A percentile compares a stretch with the other conserved stretches of the same genome.
phyloP scores from a whole-genome alignment of 2,329 filamentous ascomycete genomes.

The Parasarocladium wereldwijsianum region DNA sequence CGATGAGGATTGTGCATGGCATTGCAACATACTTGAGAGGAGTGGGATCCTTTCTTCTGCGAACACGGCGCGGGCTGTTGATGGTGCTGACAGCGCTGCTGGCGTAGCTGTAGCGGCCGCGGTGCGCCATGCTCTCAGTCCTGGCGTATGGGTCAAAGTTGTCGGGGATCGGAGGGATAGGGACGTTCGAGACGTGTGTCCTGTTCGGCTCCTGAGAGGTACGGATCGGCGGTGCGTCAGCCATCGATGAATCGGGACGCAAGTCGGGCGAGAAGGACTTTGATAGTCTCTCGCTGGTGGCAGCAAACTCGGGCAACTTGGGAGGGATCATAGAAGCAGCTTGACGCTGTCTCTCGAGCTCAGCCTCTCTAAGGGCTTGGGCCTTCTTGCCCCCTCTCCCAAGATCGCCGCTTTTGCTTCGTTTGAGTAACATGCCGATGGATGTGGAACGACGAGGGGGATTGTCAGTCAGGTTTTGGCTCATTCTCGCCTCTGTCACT shows the following conservation, averaged over 20 bases:
- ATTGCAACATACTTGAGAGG: constrained; percentile 84
- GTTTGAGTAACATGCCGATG: constrained; percentile 47
- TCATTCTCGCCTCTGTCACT: too few relatives aligned
- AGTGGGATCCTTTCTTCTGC: constrained; percentile 91
- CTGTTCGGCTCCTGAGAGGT: constrained; percentile 35
- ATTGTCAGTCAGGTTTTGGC: too few relatives aligned
- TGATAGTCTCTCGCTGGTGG: constrained; percentile 29
- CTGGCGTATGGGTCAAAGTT: constrained; percentile 65
- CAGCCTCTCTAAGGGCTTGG: constrained; percentile 35
- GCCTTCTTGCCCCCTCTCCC: constrained; percentile 45
- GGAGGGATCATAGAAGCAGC: constrained; percentile 31
- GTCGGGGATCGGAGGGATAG: constrained; percentile 45
- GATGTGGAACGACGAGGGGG: constrained; percentile 22
- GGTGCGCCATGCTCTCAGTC: constrained; percentile 91
- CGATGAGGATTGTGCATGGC: background rate
- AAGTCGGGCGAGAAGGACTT: constrained; percentile 36
- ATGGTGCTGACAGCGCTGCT: constrained; percentile 82
- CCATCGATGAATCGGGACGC: constrained; percentile 40
- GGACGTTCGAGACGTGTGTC: constrained; percentile 26
- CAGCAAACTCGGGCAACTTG: constrained; percentile 37
- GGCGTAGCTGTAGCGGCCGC: constrained; percentile 90
- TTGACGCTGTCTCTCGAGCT: constrained; percentile 35
- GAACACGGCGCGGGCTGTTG: constrained; percentile 82
- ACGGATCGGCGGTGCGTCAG: constrained; percentile 12
- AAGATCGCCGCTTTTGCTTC: constrained; percentile 53